Percentiles rank a stretch among this genome's conserved stretches.
phyloP scores from a whole-genome alignment of 2,329 filamentous ascomycete species.

The Trichoderma sp. region DNA sequence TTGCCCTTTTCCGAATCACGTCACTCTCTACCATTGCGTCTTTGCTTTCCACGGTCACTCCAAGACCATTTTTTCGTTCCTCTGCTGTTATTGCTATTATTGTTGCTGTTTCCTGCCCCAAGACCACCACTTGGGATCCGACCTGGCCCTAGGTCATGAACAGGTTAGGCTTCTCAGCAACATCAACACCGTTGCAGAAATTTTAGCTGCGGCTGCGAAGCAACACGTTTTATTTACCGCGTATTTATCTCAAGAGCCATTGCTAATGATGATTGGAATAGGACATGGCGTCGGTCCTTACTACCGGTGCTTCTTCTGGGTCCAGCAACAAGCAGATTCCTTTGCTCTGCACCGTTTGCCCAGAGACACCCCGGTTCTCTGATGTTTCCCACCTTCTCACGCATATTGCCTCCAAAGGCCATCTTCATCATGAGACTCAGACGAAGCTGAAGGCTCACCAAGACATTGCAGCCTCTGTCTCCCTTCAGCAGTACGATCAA shows the following conservation, averaged over 20 bases:
- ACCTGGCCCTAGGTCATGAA: constrained; percentile 14
- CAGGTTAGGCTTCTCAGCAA: constrained; percentile 18
- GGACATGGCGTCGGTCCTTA: constrained; percentile 43
- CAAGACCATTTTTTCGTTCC: constrained; percentile 11
- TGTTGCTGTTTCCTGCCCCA: constrained; percentile 30
- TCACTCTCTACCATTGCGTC: constrained; percentile 29
- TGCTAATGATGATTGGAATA: constrained; percentile 29
- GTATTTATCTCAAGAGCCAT: background rate
- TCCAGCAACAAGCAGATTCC: constrained; percentile 52
- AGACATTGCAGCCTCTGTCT: constrained; percentile 63
- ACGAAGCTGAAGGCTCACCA: constrained; percentile 70
- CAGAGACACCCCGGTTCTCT: constrained; percentile 77
- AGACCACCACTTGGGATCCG: constrained; percentile 9
- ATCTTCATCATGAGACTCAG: constrained; percentile 81
- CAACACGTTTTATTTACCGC: background rate
- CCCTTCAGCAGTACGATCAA: constrained; percentile 68
- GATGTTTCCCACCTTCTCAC: constrained; percentile 91
- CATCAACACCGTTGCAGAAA: background rate
- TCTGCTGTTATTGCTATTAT: constrained; percentile 25
- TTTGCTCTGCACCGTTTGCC: constrained; percentile 81
- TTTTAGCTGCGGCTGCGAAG: background rate
- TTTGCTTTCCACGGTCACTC: constrained; percentile 29
- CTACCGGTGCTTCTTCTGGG: constrained; percentile 29
- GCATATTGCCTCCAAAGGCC: constrained; percentile 90
- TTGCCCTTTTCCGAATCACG: constrained; percentile 32